Conservation (phyloP, 164 flowering plant genomes). For the Aristolochia fimbriata region DNA sequence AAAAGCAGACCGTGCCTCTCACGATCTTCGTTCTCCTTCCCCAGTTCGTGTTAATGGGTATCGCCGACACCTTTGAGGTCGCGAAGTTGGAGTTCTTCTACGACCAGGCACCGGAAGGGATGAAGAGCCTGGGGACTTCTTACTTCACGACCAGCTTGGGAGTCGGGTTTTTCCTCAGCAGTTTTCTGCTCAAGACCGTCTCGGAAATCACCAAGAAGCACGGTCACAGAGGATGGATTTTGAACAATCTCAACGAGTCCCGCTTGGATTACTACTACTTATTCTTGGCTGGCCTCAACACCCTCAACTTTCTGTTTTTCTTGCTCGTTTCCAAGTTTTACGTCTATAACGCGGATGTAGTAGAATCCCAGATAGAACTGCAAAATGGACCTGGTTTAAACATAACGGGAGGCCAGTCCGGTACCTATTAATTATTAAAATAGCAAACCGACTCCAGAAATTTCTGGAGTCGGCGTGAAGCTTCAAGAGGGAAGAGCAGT, state of each 20-base stretch:
- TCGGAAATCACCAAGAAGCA: constrained; percentile 23
- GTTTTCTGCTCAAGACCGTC: constrained; percentile 35
- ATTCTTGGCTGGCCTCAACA: constrained; percentile 31
- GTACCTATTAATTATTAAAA: too few relatives aligned
- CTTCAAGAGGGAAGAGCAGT: too few relatives aligned
- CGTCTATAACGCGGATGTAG: constrained; percentile 32
- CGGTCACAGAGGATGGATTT: constrained; percentile 40
- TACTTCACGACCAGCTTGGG: constrained; percentile 43
- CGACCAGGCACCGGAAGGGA: constrained; percentile 56
- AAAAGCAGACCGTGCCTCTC: constrained; percentile 26
- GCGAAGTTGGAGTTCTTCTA: constrained; percentile 61
- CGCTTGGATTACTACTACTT: constrained; percentile 50
- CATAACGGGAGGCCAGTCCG: too few relatives aligned
- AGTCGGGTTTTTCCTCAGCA: constrained; percentile 46
- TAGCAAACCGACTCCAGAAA: too few relatives aligned
- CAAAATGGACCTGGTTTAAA: too few relatives aligned
- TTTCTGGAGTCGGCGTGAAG: too few relatives aligned
- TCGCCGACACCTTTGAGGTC: constrained; percentile 47
- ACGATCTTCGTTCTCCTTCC: constrained; percentile 44
- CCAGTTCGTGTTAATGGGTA: constrained; percentile 44
- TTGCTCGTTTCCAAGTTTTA: constrained; percentile 32
- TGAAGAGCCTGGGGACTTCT: constrained; percentile 60
- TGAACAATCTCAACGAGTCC: constrained; percentile 46
- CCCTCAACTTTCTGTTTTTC: constrained; percentile 36
- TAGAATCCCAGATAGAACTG: background rate